Evolutionary conservation across 225 moss, liverwort and hornwort species (phyloP).

Genomic region (Bryoerythrophyllum caledonicum): DNA sequence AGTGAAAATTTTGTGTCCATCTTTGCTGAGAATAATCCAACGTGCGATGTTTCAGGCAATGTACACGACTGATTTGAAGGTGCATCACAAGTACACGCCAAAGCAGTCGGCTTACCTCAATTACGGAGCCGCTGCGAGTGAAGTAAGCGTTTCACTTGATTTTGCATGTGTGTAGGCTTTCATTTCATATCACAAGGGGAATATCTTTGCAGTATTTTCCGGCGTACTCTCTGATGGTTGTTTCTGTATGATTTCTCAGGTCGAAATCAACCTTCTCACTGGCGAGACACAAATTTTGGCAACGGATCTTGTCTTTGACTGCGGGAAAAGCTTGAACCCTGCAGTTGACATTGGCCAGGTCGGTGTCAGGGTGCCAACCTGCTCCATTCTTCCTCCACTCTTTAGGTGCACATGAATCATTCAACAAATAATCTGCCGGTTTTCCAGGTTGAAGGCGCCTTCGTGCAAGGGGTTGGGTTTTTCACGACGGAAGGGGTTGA

Average conservation of each 20-base stretch:
- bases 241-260: constrained; percentile 35
- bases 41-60: constrained; percentile 15
- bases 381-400: neutral
- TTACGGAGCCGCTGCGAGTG: constrained; percentile 36
- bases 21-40: neutral
- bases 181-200: neutral
- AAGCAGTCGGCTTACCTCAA: constrained; percentile 18
- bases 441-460: constrained; percentile 67
- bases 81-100: constrained; percentile 13
- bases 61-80: constrained; percentile 20
- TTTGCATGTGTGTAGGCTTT: neutral
- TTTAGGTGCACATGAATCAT: neutral
- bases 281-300: constrained; percentile 52
- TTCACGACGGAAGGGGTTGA: constrained; percentile 58
- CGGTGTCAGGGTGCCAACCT: neutral
- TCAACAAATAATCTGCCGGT: neutral
- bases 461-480: constrained; percentile 69
- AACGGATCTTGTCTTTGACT: constrained; percentile 59
- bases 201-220: neutral
- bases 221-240: neutral
- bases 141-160: constrained; percentile 25
- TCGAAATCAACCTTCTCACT: constrained; percentile 63
- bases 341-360: constrained; percentile 76
- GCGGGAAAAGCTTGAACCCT: constrained; percentile 65
- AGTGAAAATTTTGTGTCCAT: neutral